Evolutionary conservation across 305 asterid genomes (phyloP), one percentile per base, ranked within the genome.

Genomic region (Fraxinus baroniana): DNA sequence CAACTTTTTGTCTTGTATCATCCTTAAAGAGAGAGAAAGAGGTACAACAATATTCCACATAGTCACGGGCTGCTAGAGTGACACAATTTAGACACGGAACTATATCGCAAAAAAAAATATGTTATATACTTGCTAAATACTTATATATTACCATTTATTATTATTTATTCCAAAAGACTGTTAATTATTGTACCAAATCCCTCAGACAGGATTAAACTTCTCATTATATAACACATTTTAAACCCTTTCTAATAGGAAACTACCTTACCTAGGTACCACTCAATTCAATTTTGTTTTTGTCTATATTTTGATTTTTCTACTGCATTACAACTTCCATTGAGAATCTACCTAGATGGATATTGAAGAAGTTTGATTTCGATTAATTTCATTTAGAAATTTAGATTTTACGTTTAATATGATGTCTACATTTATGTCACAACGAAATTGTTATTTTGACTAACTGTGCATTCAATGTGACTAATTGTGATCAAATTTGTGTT

Each of bases 1-100:
- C 83, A 60, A 55, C 77, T 18, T 81, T 86, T 82, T 71, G 74
- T 7, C 35, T 79, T 46, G 44, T 80, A 74, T 84, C 86, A 86
- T 77, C 68, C 30, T 73, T 13, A 83, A 1, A 39, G 49, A 39
- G 13, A 8, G 49, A 12, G 57, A 46, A n/a, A 46, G 57, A 46
- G 57, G 41, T 2, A 39, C 12, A 39, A 8, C 49, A 39, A 8
- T 39, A 39, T 39, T 39, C 49, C 49, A 39, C 49, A 36, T 6
- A 2, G 52, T 44, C 55, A 44, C 17, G n/a, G 17, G 2, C 55
- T 44, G 55, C 55, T 41, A 44, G 17, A 44, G 55, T 46, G n/a
- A 46, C 18, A 46, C 57, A 46, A 13, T 13, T 49, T 49, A 49
- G 18, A 49, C 62, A 49, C 62, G 66, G 8, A 55, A 55, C 66